Evolutionary conservation across 352 stramenopile species (phyloP).

Genomic region (Globisporangium radiosum): DNA sequence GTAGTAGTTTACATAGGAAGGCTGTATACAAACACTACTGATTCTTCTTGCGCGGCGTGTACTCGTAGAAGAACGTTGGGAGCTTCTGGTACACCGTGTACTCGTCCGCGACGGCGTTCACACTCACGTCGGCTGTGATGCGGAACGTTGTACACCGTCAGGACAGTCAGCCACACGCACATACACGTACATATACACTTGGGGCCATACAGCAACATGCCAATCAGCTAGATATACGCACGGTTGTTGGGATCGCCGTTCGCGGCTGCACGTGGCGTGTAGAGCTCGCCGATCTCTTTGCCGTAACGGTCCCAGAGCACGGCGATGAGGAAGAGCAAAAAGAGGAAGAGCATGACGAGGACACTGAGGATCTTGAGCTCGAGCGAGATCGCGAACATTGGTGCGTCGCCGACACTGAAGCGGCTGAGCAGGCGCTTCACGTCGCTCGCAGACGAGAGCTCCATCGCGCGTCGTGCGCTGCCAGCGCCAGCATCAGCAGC

Average conservation of each 20-base stretch:
- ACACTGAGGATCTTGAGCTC: slow-evolving; percentile 68
- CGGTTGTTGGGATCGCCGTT: slow-evolving; percentile 22
- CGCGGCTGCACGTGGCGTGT: slow-evolving; percentile 33
- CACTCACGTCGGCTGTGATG: slow-evolving; percentile 31
- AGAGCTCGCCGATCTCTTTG: slow-evolving; percentile 79
- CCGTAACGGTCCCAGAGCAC: slow-evolving; percentile 82
- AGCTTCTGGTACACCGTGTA: slow-evolving; percentile 83
- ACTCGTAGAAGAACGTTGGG: slow-evolving; percentile 87
- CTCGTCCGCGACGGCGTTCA: slow-evolving; percentile 71
- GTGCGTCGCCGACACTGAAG: slow-evolving; percentile 17
- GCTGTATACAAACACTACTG: slow-evolving; percentile 6
- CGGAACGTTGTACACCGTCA: neutral
- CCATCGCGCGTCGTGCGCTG: slow-evolving; percentile 5
- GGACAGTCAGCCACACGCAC: neutral
- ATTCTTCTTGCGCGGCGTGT: slow-evolving; percentile 65
- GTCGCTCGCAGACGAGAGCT: slow-evolving; percentile 18
- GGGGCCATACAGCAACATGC: neutral
- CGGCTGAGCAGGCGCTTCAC: slow-evolving; percentile 17
- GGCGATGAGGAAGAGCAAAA: slow-evolving; percentile 75
- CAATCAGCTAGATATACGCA: neutral
- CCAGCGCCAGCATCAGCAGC: slow-evolving; percentile 12
- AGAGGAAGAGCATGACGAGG: slow-evolving; percentile 63
- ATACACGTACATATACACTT: slow-evolving; percentile 2
- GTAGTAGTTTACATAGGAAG: neutral
- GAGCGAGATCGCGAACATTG: slow-evolving; percentile 30